These are phyloP conservation scores for Exserohilum rostratum DNA, from an alignment of 2,329 filamentous ascomycete species.

Conservation along the genomic window DNA sequence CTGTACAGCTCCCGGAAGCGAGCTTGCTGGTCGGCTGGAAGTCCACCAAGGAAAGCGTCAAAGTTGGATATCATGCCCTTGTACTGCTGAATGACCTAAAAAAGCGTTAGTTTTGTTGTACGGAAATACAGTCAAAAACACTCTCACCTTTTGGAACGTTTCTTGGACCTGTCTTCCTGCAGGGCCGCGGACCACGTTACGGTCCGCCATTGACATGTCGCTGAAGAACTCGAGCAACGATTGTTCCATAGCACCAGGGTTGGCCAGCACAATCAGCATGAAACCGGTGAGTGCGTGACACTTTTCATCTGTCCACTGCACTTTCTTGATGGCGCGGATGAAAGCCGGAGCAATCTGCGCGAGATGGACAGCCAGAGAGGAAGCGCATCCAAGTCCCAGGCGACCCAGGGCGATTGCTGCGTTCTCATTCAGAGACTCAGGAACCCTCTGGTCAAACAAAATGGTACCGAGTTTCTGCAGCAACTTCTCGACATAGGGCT, in stretches of 20 bases:
- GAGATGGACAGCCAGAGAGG: constrained; percentile 78
- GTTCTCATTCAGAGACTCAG: constrained; percentile 88
- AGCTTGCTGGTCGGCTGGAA: constrained; percentile 53
- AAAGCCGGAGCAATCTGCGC: constrained; percentile 82
- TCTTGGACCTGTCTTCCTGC: constrained; percentile 65
- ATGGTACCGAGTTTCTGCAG: constrained; percentile 81
- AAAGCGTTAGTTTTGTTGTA: constrained; percentile 17
- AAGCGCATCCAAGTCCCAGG: constrained; percentile 78
- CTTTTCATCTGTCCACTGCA: constrained; percentile 91
- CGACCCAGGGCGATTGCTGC: constrained; percentile 91
- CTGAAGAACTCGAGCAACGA: constrained; percentile 81
- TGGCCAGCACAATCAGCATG: constrained; percentile 79
- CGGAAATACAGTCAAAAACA: too few species aligned
- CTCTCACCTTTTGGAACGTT: constrained; percentile 71
- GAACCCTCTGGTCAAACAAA: constrained; percentile 82
- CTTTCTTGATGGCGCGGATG: constrained; percentile 78
- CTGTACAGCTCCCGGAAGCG: constrained; percentile 53
- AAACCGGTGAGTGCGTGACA: constrained; percentile 92
- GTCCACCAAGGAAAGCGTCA: constrained; percentile 56
- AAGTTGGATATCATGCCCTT: constrained; percentile 62
- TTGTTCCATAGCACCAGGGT: constrained; percentile 90
- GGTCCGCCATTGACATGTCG: constrained; percentile 75
- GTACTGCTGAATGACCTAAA: constrained; percentile 59
- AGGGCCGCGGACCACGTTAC: constrained; percentile 62
- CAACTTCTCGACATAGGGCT: constrained; percentile 76